A percentile compares a stretch with the other conserved stretches of the same genome.
Evolutionary conservation across 164 flowering plant genomes (phyloP).

Genomic region (Magnolia changhungtana): DNA sequence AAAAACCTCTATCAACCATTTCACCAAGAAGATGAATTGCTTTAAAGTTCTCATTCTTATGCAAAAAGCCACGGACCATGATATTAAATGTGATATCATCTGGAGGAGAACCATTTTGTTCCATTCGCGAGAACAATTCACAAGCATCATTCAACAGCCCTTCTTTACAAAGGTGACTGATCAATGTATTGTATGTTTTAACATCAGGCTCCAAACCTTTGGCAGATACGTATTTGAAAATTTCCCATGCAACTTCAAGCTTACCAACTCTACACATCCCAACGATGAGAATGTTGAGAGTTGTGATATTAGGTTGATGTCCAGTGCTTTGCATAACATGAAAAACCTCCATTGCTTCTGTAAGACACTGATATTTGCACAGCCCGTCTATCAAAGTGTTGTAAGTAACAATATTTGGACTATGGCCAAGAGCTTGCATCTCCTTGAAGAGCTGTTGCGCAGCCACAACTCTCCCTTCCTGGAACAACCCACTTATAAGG

Average conservation of each 20-base stretch:
- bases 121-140: slow-evolving; percentile 7
- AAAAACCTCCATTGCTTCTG: neutral
- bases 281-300: neutral
- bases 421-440: slow-evolving; percentile 25
- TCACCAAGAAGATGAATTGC: slow-evolving; percentile 6
- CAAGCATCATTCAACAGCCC: slow-evolving; percentile 8
- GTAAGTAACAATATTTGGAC: neutral
- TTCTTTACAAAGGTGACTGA: slow-evolving; percentile 7
- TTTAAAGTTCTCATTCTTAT: neutral
- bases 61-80: neutral
- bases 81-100: neutral
- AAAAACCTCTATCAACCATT: slow-evolving; percentile 3
- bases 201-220: slow-evolving; percentile 10
- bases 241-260: slow-evolving; percentile 6
- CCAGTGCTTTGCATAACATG: neutral
- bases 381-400: neutral
- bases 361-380: neutral
- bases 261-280: slow-evolving; percentile 5
- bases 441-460: slow-evolving; percentile 37
- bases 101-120: slow-evolving; percentile 6
- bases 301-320: neutral
- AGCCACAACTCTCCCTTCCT: slow-evolving; percentile 31
- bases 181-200: slow-evolving; percentile 7
- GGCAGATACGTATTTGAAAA: neutral
- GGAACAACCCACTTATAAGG: slow-evolving; percentile 37